A percentile compares a stretch with the other conserved stretches of the same genome.
phyloP scores from a whole-genome alignment of 805 yeast species.

The Starmerella ratchasimensis region DNA sequence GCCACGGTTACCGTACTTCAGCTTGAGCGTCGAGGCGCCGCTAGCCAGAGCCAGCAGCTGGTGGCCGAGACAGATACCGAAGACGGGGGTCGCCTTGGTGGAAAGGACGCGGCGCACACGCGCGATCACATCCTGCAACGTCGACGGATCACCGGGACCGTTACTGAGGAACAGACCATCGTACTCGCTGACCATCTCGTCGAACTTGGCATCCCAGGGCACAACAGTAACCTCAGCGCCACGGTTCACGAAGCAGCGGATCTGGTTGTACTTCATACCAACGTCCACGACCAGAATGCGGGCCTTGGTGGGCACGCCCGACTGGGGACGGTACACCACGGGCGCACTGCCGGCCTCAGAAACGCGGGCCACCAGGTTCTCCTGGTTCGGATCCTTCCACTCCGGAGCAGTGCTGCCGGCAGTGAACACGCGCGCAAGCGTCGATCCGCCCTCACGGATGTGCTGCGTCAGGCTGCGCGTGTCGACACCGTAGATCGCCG shows the following conservation, averaged over 20 bases:
- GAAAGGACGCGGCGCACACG: conserved; percentile 45
- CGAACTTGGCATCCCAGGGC: conserved; percentile 86
- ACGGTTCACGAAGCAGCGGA: conserved; percentile 87
- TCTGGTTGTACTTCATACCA: conserved; percentile 96
- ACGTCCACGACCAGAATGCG: conserved; percentile 84
- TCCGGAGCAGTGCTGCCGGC: conserved; percentile 59
- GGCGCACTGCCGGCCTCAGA: conserved; percentile 37
- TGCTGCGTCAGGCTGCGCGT: conserved; percentile 89
- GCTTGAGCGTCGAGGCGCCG: conserved; percentile 82
- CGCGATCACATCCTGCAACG: conserved; percentile 52
- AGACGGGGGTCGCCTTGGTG: conserved; percentile 69
- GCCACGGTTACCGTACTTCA: conserved; percentile 98
- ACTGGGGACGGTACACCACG: conserved; percentile 70
- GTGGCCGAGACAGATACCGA: conserved; percentile 98
- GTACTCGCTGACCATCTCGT: conserved; percentile 47
- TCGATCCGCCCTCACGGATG: conserved; percentile 84
- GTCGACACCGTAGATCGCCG: conserved; percentile 96
- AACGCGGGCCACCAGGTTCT: conserved; percentile 85
- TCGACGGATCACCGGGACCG: conserved; percentile 99
- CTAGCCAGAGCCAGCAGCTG: conserved; percentile 90
- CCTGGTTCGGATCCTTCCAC: conserved; percentile 84
- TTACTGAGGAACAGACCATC: conserved; percentile 94
- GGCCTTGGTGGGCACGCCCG: conserved; percentile 37
- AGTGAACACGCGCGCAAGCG: conserved; percentile 62
- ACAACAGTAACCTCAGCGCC: conserved; percentile 94